Conservation (phyloP, 345 rosid species). For the Stellera chamaejasme region DNA sequence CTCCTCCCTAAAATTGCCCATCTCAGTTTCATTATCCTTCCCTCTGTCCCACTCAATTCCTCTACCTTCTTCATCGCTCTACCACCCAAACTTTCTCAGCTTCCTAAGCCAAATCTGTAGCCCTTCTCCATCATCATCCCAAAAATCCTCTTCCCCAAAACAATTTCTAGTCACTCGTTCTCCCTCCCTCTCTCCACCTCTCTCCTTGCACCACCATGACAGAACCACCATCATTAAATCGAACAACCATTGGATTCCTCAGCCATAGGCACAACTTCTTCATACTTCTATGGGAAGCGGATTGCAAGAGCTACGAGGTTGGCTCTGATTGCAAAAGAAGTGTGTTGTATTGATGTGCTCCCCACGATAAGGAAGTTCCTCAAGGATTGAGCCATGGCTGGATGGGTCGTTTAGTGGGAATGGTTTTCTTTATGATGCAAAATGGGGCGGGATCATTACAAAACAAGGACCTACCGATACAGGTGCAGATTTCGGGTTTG, state of each 20-base stretch:
- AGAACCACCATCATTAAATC: too few relatives aligned
- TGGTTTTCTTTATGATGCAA: slow-evolving; percentile 70
- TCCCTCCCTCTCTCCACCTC: too few relatives aligned
- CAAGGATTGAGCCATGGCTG: slow-evolving; percentile 85
- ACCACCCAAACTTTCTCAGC: too few relatives aligned
- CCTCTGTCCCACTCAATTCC: too few relatives aligned
- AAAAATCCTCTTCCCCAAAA: too few relatives aligned
- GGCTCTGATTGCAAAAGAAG: slow-evolving; percentile 88
- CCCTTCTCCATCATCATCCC: too few relatives aligned
- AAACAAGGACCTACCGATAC: slow-evolving; percentile 55
- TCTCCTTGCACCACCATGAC: too few relatives aligned
- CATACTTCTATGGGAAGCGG: slow-evolving; percentile 76
- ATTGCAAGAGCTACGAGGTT: slow-evolving; percentile 84
- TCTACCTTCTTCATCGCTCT: too few relatives aligned
- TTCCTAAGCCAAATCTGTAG: too few relatives aligned
- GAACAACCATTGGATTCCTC: slow-evolving; percentile 44
- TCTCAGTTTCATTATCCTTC: too few relatives aligned
- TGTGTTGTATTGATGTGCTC: slow-evolving; percentile 48
- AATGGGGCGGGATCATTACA: slow-evolving; percentile 86
- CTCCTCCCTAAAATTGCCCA: too few relatives aligned
- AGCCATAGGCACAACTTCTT: slow-evolving; percentile 39
- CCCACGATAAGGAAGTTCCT: slow-evolving; percentile 52
- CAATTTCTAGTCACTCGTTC: too few relatives aligned
- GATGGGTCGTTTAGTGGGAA: slow-evolving; percentile 65
- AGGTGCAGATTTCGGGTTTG: slow-evolving; percentile 84